These are phyloP conservation scores for Choanephora cucurbitarum DNA, from an alignment of 371 early-diverging fungal genomes.

Conservation along the genomic window DNA sequence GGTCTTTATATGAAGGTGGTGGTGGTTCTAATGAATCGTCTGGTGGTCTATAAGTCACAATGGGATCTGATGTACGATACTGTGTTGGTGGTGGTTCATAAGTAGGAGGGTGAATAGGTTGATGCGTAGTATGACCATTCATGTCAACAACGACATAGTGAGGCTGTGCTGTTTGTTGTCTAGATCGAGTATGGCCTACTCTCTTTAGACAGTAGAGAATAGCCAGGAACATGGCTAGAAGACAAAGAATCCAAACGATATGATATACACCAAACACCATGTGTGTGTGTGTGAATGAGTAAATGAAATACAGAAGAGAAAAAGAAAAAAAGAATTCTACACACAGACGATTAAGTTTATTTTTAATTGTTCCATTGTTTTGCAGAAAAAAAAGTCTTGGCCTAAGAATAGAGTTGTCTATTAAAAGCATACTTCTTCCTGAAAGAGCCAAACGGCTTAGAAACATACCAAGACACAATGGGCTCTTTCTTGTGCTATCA, in stretches of 20 bases:
- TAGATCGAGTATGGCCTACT: not conserved
- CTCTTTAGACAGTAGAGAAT: not conserved
- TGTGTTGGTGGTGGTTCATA: slow-evolving; percentile 7
- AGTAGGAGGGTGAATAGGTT: slow-evolving; percentile 3
- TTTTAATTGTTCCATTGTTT: too few species aligned
- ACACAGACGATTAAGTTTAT: too few species aligned
- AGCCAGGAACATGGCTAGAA: not conserved
- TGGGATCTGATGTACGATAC: not conserved
- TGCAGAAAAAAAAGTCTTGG: too few species aligned
- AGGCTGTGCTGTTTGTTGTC: not conserved
- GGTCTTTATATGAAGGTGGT: slow-evolving; percentile 35
- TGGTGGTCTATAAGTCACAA: slow-evolving; percentile 14
- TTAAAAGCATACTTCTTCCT: too few species aligned
- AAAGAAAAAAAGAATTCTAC: slow-evolving; percentile 4
- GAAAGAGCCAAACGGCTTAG: too few species aligned
- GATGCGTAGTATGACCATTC: slow-evolving; percentile 12
- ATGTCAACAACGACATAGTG: slow-evolving; percentile 14
- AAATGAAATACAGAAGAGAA: slow-evolving; percentile 1
- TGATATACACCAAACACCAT: not conserved
- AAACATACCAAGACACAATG: too few species aligned
- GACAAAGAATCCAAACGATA: not conserved
- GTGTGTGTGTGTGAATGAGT: too few species aligned
- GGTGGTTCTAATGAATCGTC: slow-evolving; percentile 18
- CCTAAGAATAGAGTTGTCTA: too few species aligned
- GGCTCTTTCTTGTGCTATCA: too few species aligned